A percentile compares a stretch with the other conserved stretches of the same genome.
phyloP scores from a whole-genome alignment of 2,329 filamentous ascomycete genomes.

The Decorospora gaudefroyi region DNA sequence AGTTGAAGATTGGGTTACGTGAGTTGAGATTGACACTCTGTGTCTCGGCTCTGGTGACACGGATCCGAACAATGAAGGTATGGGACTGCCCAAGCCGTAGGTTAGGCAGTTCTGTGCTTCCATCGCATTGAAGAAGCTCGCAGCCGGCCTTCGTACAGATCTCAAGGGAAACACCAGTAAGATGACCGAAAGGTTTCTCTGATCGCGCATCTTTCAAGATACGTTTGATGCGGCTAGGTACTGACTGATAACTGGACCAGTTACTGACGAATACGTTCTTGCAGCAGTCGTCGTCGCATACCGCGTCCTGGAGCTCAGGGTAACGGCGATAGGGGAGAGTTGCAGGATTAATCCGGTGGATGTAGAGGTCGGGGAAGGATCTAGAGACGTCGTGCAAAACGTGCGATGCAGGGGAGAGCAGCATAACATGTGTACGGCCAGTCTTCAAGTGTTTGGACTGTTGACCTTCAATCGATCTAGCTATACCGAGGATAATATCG shows the following conservation, averaged over 20 bases:
- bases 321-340: conserved; percentile 26
- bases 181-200: conserved; percentile 26
- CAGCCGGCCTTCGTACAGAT: conserved; percentile 32
- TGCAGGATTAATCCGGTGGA: conserved; percentile 39
- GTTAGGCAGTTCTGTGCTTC: conserved; percentile 21
- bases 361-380: conserved; percentile 24
- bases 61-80: conserved; percentile 29
- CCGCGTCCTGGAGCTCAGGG: conserved; percentile 13
- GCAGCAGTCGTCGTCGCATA: conserved; percentile 31
- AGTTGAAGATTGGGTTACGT: conserved; percentile 28
- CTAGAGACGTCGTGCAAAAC: conserved; percentile 31
- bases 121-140: conserved; percentile 26
- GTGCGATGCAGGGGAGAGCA: conserved; percentile 33
- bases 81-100: conserved; percentile 38
- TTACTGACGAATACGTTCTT: conserved; percentile 35
- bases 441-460: conserved; percentile 15
- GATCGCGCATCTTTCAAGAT: conserved; percentile 36
- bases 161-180: conserved; percentile 29
- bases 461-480: conserved; percentile 25
- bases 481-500: conserved; percentile 33
- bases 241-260: conserved; percentile 31
- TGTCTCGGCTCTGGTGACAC: conserved; percentile 22
- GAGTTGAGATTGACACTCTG: conserved; percentile 23
- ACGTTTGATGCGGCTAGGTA: conserved; percentile 26
- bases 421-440: conserved; percentile 32